Base-by-base conservation (phyloP, 2,329 filamentous ascomycete species). In the Colletotrichum somersetense region DNA sequence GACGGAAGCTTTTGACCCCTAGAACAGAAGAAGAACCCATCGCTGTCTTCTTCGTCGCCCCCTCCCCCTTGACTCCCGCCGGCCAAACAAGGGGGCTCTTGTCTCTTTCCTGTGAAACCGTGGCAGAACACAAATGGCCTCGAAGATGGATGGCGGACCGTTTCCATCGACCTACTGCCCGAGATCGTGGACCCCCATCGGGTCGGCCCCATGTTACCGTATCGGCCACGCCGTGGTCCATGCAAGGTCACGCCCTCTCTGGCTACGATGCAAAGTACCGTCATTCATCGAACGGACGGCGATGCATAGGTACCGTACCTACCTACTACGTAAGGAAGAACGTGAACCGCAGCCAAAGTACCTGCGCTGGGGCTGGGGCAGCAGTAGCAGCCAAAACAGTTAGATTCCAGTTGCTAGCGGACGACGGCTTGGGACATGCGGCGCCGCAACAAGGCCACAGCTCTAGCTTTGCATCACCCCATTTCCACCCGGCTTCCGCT, bases 41-140 rank as follows among this genome's bases (percentile, higher is more conserved):
- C 48, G 48, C 30, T 11, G 61, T 48, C 30, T 62, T 18, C 64
- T 50, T 33, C 61, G n/a, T 50, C 59, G 40, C 23, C 26, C 26
- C 14, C n/a, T n/a, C n/a, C 30, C 68, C 65, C 38, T 26, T 23
- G 44, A 33, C 18, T 35, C 53, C 53, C 38, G 8, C 62, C 35
- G 56, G 33, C 2, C 35, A 53, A 63, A 26, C 65, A 67, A 58
- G 68, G 33, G 42, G 42, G 12, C 59, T 63, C 65, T 72, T 26
- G 42, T 57, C 68, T 56, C 50, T 50, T 71, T 52, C 33, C 53
- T 55, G 59, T 64, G 69, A 71, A 73, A 71, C 62, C 62, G 61
- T 67, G 62, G 67, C 55, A 71, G 62, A 56, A 44, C 62, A 52
- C 62, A 58, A 63, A 52, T 26, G 52, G 56, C 30, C 30, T 30